phyloP scores from a whole-genome alignment of 768 basidiomycete species.

The Tricholoma sp. region DNA sequence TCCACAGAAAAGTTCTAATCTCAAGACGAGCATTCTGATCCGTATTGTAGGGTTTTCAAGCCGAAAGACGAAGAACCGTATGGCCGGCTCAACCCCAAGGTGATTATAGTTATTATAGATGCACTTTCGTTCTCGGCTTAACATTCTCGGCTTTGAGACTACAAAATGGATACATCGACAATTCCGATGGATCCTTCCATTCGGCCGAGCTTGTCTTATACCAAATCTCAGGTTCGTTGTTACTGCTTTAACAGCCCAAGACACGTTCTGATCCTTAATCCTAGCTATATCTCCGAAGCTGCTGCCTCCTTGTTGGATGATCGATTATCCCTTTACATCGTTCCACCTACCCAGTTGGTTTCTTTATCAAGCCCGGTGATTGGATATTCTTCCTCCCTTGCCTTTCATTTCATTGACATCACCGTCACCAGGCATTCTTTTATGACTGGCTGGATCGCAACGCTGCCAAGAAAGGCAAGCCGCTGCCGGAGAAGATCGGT shows the following conservation, averaged over 20 bases:
- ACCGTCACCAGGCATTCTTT: conserved; percentile 65
- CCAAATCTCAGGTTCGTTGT: conserved; percentile 71
- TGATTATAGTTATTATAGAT: conserved; percentile 16
- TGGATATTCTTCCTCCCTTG: conserved; percentile 6
- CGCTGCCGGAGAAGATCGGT: conserved; percentile 82
- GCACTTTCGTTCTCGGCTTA: neutral
- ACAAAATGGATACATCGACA: conserved; percentile 89
- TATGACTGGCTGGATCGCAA: conserved; percentile 89
- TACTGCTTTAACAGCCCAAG: neutral
- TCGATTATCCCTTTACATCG: conserved; percentile 70
- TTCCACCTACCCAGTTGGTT: conserved; percentile 81
- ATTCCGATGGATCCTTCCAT: conserved; percentile 86
- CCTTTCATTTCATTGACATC: neutral
- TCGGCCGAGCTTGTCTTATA: conserved; percentile 84
- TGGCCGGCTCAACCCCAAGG: conserved; percentile 84
- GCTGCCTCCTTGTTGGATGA: conserved; percentile 82
- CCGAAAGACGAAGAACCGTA: conserved; percentile 91
- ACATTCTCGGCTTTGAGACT: conserved; percentile 39
- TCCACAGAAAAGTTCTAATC: neutral
- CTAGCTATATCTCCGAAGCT: conserved; percentile 83
- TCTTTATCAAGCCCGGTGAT: conserved; percentile 71
- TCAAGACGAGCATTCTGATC: neutral
- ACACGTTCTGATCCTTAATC: neutral
- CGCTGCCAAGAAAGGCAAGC: conserved; percentile 78
- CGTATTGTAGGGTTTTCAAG: conserved; percentile 68